These are phyloP conservation scores for Colletotrichum cereale DNA, from an alignment of 2,329 filamentous ascomycete genomes.

Conservation along the genomic window DNA sequence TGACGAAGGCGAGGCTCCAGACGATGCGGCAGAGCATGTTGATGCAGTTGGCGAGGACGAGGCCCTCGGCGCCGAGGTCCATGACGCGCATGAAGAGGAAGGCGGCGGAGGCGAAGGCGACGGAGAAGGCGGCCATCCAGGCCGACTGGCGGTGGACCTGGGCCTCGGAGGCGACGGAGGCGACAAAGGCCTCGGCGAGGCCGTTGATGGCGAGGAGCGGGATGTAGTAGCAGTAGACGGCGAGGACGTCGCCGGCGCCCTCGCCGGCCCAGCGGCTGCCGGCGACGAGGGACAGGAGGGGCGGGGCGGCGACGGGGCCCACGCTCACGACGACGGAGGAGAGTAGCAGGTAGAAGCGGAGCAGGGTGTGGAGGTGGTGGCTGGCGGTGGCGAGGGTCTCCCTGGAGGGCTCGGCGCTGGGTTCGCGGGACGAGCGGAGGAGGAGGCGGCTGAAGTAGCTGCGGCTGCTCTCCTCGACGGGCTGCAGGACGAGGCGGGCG, in stretches of 20 bases:
- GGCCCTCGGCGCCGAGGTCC: slow-evolving; percentile 78
- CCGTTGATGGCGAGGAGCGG: slow-evolving; percentile 94
- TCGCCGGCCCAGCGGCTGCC: slow-evolving; percentile 81
- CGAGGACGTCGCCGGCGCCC: slow-evolving; percentile 79
- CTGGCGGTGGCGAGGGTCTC: slow-evolving; percentile 56
- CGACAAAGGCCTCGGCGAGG: slow-evolving; percentile 91
- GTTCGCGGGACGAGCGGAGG: slow-evolving; percentile 49
- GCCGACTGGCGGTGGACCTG: slow-evolving; percentile 83
- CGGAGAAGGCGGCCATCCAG: slow-evolving; percentile 88
- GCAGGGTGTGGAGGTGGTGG: slow-evolving; percentile 70
- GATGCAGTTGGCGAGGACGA: slow-evolving; percentile 88
- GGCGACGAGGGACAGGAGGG: slow-evolving; percentile 80
- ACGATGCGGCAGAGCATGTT: slow-evolving; percentile 89
- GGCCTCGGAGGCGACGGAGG: slow-evolving; percentile 81
- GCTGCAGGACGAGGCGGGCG: slow-evolving; percentile 91
- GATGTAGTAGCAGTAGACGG: slow-evolving; percentile 91
- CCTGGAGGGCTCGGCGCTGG: slow-evolving; percentile 39
- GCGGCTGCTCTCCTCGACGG: slow-evolving; percentile 92
- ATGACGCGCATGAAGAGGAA: slow-evolving; percentile 80
- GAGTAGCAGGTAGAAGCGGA: slow-evolving; percentile 81
- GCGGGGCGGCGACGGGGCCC: slow-evolving; percentile 80
- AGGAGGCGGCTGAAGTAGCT: slow-evolving; percentile 90
- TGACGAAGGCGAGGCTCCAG: slow-evolving; percentile 84
- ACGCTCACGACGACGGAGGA: slow-evolving; percentile 76
- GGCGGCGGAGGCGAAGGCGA: slow-evolving; percentile 79